phyloP scores from a whole-genome alignment of 1,284 basidiomycete species.

The Ceratobasidium sp. region DNA sequence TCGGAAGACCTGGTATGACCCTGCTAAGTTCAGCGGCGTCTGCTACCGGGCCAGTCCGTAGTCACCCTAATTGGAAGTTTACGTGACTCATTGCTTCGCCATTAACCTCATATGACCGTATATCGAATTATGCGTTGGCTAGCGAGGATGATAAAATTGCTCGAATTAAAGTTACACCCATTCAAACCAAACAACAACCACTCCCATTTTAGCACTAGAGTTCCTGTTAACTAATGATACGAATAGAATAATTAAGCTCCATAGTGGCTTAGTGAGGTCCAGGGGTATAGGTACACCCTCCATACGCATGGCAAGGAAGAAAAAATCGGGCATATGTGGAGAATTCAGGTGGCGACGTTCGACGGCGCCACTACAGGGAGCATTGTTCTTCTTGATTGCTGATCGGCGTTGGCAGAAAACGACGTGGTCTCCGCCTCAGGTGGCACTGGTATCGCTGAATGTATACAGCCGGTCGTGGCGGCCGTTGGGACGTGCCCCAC shows the following conservation, averaged over 20 bases:
- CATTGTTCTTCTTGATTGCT: not conserved
- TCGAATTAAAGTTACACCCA: conserved; percentile 6
- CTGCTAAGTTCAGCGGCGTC: too few relatives aligned
- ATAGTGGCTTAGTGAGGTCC: too few relatives aligned
- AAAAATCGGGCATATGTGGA: not conserved
- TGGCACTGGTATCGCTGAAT: conserved; percentile 12
- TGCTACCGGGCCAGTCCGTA: too few relatives aligned
- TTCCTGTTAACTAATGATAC: conserved; percentile 25
- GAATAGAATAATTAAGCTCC: conserved; percentile 37
- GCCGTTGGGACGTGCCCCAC: not conserved
- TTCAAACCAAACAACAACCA: conserved; percentile 6
- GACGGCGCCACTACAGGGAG: conserved; percentile 3
- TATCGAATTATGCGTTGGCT: not conserved
- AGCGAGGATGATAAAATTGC: conserved; percentile 19
- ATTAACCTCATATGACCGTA: too few relatives aligned
- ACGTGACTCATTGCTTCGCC: too few relatives aligned
- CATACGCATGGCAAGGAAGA: not conserved
- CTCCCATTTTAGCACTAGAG: not conserved
- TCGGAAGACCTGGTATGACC: too few relatives aligned
- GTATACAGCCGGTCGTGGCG: not conserved
- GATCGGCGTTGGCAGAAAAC: not conserved
- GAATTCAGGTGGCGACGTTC: conserved; percentile 23
- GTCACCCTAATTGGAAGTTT: too few relatives aligned
- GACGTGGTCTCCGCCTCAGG: conserved; percentile 19
- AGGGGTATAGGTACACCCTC: too few relatives aligned